Conservation (phyloP, 176 grass and related monocot species). For the Alopecurus myosuroides region DNA sequence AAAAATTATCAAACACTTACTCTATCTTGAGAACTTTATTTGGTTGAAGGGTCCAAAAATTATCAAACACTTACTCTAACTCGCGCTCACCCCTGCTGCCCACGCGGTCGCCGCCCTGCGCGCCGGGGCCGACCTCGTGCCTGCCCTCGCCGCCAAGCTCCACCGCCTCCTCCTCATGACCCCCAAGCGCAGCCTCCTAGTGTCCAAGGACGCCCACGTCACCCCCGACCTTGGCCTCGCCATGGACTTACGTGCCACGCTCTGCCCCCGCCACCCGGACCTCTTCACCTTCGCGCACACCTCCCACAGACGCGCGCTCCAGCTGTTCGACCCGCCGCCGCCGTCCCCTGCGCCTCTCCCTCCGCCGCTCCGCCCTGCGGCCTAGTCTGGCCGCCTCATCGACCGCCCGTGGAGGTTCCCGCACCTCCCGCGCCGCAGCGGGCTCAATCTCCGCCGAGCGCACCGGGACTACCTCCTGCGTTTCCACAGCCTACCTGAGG, state of each 20-base stretch:
- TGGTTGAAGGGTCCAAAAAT: no score
- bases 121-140: background rate
- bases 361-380: background rate
- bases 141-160: background rate
- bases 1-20: no score
- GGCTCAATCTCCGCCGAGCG: slow-evolving; percentile 8
- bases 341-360: background rate
- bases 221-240: slow-evolving; percentile 13
- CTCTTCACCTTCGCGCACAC: background rate
- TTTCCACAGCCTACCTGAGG: background rate
- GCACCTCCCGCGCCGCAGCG: background rate
- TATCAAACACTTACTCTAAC: no score
- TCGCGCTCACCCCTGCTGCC: background rate
- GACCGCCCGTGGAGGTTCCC: slow-evolving; percentile 4
- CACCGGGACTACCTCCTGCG: slow-evolving; percentile 8
- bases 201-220: background rate
- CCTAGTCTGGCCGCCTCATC: background rate
- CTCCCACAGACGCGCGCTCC: background rate
- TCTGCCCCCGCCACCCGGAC: slow-evolving; percentile 9
- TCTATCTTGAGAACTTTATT: no score
- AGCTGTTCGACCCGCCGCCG: background rate
- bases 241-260: slow-evolving; percentile 13
- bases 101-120: background rate
- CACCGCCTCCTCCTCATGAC: slow-evolving; percentile 16
- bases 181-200: background rate